Base-by-base conservation (phyloP, 345 rosid genomes). In the Heritiera fomes region DNA sequence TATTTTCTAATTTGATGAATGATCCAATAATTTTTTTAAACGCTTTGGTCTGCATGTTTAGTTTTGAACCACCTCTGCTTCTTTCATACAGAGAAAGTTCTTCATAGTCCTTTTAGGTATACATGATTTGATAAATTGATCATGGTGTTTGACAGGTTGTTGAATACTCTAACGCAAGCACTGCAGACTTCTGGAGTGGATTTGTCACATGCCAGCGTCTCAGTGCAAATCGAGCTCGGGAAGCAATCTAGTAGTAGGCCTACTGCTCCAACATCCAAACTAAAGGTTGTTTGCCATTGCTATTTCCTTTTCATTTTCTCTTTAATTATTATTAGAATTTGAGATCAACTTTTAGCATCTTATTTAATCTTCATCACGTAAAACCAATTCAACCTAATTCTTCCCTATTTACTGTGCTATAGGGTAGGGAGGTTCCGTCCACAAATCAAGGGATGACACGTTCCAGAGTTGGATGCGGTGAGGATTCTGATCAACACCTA, bases 131-230 rank as follows among this genome's bases (percentile, higher is more conserved):
- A 49, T 47, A 23, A 23, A 30, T 49, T 47, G 32, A 34, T 63
- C n/a, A 7, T 15, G 18, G 2, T 76, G 47, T 77, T 69, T 55
- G 78, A 82, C 89, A 96, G 99, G 86, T 85, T 96, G 85, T 80
- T 94, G 71, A 91, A 87, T 78, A 89, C 92, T 47, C 77, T 96
- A 72, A 96, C 90, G 18, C 91, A 88, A 88, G 95, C 98, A 40
- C 85, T 96, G 80, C 90, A 91, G 82, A 90, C 84, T 70, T 89
- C 97, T 43, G 99, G 99, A 75, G 97, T 96, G 52, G 98, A 96
- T 84, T 85, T 96, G 66, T 89, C 98, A 17, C 84, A 90, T 84
- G 98, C 98, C 81, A 94, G 82, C 87, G 82, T 96, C 78, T 91
- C 98, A 7, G 98, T 96, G 72, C 89, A 96, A 79, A 92, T 96